phyloP scores from a whole-genome alignment of 2,329 filamentous ascomycete species.

The Mycosphaerelloides madeirae region DNA sequence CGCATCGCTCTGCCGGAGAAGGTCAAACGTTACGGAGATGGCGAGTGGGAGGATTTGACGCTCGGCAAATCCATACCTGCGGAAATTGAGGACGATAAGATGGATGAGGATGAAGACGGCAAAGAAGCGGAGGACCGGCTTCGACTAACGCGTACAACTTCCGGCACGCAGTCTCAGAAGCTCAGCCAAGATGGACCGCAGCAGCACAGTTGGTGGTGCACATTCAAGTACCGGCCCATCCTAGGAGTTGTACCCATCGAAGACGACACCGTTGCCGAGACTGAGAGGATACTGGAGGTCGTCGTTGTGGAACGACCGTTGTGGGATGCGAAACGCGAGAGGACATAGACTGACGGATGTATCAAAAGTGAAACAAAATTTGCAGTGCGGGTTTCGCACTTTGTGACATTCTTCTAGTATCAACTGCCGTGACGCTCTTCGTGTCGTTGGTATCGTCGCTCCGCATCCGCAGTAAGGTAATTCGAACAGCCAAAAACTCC shows the following conservation, averaged over 20 bases:
- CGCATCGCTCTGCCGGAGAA: slow-evolving; percentile 30
- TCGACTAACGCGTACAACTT: slow-evolving; percentile 12
- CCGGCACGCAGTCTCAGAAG: slow-evolving; percentile 8
- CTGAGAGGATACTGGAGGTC: slow-evolving; percentile 60
- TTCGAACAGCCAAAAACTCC: background rate
- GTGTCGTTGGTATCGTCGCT: no score
- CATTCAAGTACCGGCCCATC: slow-evolving; percentile 91
- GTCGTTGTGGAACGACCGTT: slow-evolving; percentile 81
- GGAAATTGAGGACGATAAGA: slow-evolving; percentile 37
- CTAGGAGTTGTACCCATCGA: slow-evolving; percentile 64
- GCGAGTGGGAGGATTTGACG: slow-evolving; percentile 23
- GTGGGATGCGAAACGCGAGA: slow-evolving; percentile 15
- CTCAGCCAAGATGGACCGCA: background rate
- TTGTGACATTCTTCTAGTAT: background rate
- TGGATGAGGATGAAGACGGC: slow-evolving; percentile 35
- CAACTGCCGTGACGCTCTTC: no score
- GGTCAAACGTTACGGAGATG: slow-evolving; percentile 26
- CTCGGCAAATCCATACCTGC: slow-evolving; percentile 35
- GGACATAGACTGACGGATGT: background rate
- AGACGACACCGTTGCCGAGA: slow-evolving; percentile 32
- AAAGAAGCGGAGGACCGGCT: slow-evolving; percentile 22
- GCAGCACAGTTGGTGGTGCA: slow-evolving; percentile 61
- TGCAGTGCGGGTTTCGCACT: no score
- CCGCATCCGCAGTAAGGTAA: background rate
- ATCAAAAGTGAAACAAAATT: no score